Percentiles rank a stretch among this genome's conserved stretches.
Evolutionary conservation across 2,329 filamentous ascomycete genomes (phyloP).

Genomic region (Neoarthrinium moseri): DNA sequence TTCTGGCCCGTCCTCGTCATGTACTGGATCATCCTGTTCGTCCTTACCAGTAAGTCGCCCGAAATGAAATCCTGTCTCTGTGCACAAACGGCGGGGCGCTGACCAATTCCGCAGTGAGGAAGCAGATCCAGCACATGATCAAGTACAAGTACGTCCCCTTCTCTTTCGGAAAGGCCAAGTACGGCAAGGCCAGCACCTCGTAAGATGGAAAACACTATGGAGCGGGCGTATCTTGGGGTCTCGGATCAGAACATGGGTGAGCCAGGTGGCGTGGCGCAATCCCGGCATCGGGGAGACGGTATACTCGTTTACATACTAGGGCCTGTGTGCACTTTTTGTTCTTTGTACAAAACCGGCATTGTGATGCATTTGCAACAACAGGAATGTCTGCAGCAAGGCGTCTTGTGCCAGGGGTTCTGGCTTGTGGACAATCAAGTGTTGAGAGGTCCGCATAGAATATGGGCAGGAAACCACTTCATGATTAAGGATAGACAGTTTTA

Average conservation of each 20-base stretch:
- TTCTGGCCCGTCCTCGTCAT: conserved; percentile 99
- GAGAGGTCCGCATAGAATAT: conserved; percentile 4
- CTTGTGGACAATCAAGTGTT: conserved; percentile 8
- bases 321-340: not conserved
- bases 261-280: too few relatives aligned
- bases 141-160: conserved; percentile 99
- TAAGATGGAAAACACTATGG: conserved; percentile 9
- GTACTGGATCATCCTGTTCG: conserved; percentile 97
- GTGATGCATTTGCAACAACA: not conserved
- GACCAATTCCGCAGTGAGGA: conserved; percentile 66
- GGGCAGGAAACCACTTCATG: conserved; percentile 7
- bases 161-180: conserved; percentile 84
- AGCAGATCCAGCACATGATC: conserved; percentile 99
- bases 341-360: conserved; percentile 5
- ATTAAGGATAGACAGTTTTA: conserved; percentile 8
- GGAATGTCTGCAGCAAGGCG: not conserved
- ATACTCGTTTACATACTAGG: not conserved
- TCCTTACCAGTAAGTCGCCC: conserved; percentile 82
- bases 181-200: conserved; percentile 61
- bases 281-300: too few relatives aligned
- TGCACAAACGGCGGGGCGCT: not conserved
- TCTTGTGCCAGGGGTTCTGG: not conserved
- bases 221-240: conserved; percentile 1
- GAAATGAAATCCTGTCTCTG: not conserved
- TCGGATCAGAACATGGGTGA: too few relatives aligned